Percentiles rank a stretch among this genome's conserved stretches.
phyloP scores from a whole-genome alignment of 257 asterid genomes.

The Rhazya stricta region DNA sequence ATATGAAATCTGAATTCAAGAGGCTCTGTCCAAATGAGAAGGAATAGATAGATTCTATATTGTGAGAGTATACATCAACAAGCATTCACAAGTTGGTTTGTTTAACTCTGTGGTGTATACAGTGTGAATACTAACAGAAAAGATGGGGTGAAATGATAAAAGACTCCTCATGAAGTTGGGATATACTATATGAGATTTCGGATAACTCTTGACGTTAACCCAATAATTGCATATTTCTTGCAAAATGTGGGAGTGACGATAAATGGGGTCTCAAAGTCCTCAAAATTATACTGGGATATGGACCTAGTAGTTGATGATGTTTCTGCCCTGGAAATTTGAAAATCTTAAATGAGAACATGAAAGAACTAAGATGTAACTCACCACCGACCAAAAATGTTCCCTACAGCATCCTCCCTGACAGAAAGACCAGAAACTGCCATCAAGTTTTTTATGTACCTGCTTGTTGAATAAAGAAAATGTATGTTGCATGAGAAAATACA shows the following conservation, averaged over 20 bases:
- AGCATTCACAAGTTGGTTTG: neutral
- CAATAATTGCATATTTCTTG: neutral
- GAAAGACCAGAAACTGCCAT: constrained; percentile 75
- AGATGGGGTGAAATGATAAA: neutral
- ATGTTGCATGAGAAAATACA: neutral
- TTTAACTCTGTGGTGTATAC: neutral
- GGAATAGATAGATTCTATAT: neutral
- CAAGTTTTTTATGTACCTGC: constrained; percentile 72
- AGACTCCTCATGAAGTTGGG: neutral
- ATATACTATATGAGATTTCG: neutral
- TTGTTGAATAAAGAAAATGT: constrained; percentile 4
- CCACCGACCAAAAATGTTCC: constrained; percentile 95
- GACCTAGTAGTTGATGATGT: neutral
- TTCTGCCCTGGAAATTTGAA: neutral
- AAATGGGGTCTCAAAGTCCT: neutral
- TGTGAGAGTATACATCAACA: neutral
- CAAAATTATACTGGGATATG: neutral
- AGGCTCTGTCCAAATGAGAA: neutral
- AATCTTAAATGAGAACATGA: neutral
- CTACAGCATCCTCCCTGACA: constrained; percentile 81
- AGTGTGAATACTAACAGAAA: neutral
- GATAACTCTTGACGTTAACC: neutral
- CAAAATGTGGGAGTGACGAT: neutral
- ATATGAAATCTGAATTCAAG: neutral
- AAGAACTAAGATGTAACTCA: constrained; percentile 28